Evolutionary conservation across 805 yeast species (phyloP).

Genomic region (Saturnispora gosingensis): DNA sequence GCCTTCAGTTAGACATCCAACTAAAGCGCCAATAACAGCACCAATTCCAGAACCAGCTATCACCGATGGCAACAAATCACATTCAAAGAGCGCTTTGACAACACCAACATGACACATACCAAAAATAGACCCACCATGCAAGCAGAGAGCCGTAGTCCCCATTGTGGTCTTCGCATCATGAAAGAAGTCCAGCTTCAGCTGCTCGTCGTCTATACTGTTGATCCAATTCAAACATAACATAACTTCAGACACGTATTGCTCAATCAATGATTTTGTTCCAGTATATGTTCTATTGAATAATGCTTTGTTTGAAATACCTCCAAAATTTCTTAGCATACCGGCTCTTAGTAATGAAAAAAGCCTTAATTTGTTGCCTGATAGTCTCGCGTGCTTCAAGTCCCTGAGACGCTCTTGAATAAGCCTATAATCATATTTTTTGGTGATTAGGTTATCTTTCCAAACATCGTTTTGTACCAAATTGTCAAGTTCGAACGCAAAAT

Average conservation of each 20-base stretch:
- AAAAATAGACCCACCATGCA: constrained; percentile 93
- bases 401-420: constrained; percentile 69
- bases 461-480: constrained; percentile 43
- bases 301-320: constrained; percentile 74
- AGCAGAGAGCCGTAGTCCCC: constrained; percentile 82
- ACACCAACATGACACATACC: constrained; percentile 94
- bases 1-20: constrained; percentile 61
- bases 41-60: constrained; percentile 92
- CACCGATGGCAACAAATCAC: constrained; percentile 71
- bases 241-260: constrained; percentile 76
- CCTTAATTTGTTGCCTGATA: constrained; percentile 43
- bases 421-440: constrained; percentile 74
- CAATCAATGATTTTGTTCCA: constrained; percentile 85
- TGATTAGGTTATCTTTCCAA: constrained; percentile 79
- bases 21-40: constrained; percentile 81
- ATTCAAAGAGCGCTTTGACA: constrained; percentile 68
- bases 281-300: constrained; percentile 73
- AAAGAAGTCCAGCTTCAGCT: constrained; percentile 62
- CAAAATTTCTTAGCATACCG: constrained; percentile 82
- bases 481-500: constrained; percentile 40
- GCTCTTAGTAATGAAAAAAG: constrained; percentile 66
- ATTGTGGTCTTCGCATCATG: constrained; percentile 80
- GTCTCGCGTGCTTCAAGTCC: constrained; percentile 51
- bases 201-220: constrained; percentile 28
- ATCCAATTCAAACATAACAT: constrained; percentile 44